These are phyloP conservation scores for Coemansia sp. DNA, from an alignment of 192 early-diverging fungal genomes.

Conservation along the genomic window DNA sequence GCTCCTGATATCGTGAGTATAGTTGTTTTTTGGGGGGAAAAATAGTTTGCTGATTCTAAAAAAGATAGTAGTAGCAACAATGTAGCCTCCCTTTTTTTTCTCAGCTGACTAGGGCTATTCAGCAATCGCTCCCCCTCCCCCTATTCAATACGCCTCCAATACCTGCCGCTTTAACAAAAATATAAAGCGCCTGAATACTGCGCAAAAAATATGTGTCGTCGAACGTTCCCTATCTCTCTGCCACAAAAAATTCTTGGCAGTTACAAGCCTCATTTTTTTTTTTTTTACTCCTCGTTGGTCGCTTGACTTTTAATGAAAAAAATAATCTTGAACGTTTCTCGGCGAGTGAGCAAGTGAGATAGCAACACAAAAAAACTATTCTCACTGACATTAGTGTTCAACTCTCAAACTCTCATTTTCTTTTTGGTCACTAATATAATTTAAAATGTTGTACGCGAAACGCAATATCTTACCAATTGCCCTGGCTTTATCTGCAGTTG, in stretches of 20 bases:
- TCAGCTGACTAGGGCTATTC: slow-evolving; percentile 2
- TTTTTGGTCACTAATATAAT: not conserved
- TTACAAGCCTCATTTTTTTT: not conserved
- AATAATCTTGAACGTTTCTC: too few relatives aligned
- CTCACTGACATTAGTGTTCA: not conserved
- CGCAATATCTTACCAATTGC: not conserved
- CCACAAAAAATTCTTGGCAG: slow-evolving; percentile 3
- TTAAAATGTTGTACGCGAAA: not conserved
- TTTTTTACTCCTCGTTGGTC: not conserved
- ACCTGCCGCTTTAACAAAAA: not conserved
- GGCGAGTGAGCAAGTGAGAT: too few relatives aligned
- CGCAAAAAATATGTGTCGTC: not conserved
- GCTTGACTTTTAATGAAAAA: not conserved
- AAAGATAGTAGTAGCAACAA: not conserved
- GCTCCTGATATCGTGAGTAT: not conserved
- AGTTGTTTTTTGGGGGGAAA: not conserved
- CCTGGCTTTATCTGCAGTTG: not conserved
- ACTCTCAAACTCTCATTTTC: not conserved
- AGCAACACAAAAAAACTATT: too few relatives aligned
- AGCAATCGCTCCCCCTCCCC: not conserved
- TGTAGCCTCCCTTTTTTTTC: not conserved
- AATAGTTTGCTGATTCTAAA: not conserved
- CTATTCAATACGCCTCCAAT: not conserved
- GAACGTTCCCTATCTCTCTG: not conserved
- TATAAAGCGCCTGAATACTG: not conserved